Evolutionary conservation across 345 rosid species (phyloP), one percentile per base, ranked within the genome.

Genomic region (Leavenworthia alabamica): DNA sequence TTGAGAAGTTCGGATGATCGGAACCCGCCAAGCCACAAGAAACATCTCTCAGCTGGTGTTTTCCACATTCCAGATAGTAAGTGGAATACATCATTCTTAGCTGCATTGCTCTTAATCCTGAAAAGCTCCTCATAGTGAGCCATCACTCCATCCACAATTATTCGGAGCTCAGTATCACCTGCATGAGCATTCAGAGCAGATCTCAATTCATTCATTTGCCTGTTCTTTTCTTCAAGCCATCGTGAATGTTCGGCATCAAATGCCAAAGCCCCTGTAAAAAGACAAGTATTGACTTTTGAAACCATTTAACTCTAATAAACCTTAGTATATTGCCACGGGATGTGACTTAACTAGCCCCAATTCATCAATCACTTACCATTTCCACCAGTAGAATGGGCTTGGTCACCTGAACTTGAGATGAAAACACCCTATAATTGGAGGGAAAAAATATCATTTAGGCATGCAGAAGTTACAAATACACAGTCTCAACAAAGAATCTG

Each of bases 21-120:
- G 68, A 88, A 90, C 37, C 97, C 97, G 50, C 97, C 97, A 58
- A 90, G 79, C 97, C 97, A 90, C 80, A 90, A 60, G 74, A 88
- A 90, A 77, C 96, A 90, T 53, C 96, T 76, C 79, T 90, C 97
- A 29, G 93, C 97, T 16, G 97, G 97, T 60, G 96, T 90, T 77
- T 85, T 88, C 97, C 97, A 90, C 96, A 88, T 88, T 55, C 97
- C 97, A 10, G 97, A 90, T 69, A 90, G 69, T 56, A 90, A 77
- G 71, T 90, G 97, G 85, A 90, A 90, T 73, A 85, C 86, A 78
- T 90, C 97, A 51, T 85, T 85, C 62, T 90, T 90, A 56, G 97
- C 89, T 42, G 97, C 97, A 49, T 63, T 51, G 50, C 86, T 83
- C 75, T 90, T 90, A 56, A 88, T 74, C 80, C 89, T 78, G 77